Percentiles rank a stretch among this genome's conserved stretches.
These are phyloP conservation scores for Thielaviopsis ethacetica DNA, from an alignment of 2,329 filamentous ascomycete species.

Conservation along the genomic window DNA sequence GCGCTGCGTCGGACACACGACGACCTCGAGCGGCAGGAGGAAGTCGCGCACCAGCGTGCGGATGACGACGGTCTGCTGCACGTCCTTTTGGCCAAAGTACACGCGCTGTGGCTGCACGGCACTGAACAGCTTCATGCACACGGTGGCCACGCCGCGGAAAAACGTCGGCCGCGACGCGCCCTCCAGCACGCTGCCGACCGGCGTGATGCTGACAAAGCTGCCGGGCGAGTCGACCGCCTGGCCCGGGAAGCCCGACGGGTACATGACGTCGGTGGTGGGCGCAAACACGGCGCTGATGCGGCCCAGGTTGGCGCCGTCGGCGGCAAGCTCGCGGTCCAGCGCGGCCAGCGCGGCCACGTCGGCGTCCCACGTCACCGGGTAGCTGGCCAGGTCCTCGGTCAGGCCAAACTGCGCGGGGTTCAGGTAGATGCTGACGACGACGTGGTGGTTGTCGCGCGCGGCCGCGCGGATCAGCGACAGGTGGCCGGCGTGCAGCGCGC, in stretches of 20 bases:
- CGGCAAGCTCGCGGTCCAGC: conserved; percentile 59
- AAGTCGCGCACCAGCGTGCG: conserved; percentile 78
- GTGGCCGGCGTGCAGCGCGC: conserved; percentile 86
- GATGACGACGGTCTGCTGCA: conserved; percentile 89
- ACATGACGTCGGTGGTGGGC: conserved; percentile 70
- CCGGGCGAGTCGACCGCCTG: conserved; percentile 62
- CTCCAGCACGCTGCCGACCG: conserved; percentile 66
- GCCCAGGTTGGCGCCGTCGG: conserved; percentile 41
- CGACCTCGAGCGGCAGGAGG: conserved; percentile 57
- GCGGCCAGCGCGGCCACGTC: conserved; percentile 52
- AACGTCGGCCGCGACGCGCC: conserved; percentile 80
- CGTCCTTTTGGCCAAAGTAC: conserved; percentile 95
- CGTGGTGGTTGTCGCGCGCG: conserved; percentile 66
- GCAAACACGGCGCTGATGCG: conserved; percentile 73
- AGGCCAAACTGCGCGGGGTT: conserved; percentile 94
- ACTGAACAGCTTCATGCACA: conserved; percentile 65
- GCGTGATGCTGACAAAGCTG: conserved; percentile 83
- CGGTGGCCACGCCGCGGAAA: conserved; percentile 88
- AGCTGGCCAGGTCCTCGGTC: conserved; percentile 72
- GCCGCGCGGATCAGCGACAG: conserved; percentile 71
- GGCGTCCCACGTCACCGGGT: conserved; percentile 75
- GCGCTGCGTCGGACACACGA: conserved; percentile 57
- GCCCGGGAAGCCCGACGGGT: conserved; percentile 61
- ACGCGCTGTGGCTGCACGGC: conserved; percentile 46
- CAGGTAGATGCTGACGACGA: conserved; percentile 85